A percentile compares a stretch with the other conserved stretches of the same genome.
These are phyloP conservation scores for Lachnellula occidentalis DNA, from an alignment of 2,329 filamentous ascomycete species.

Conservation along the genomic window DNA sequence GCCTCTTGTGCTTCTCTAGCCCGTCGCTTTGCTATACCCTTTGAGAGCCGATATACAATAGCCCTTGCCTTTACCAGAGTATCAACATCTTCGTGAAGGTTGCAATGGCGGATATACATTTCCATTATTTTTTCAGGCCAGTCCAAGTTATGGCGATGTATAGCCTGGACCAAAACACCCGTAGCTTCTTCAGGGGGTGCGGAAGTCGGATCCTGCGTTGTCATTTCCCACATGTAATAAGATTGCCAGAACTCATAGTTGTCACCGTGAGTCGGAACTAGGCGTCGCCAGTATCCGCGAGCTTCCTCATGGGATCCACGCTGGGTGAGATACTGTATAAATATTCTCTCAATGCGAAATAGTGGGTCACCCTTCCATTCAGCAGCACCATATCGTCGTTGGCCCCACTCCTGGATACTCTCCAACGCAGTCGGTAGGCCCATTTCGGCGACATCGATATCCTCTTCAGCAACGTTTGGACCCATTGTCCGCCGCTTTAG, in stretches of 20 bases:
- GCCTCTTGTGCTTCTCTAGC: slow-evolving; percentile 60
- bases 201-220: slow-evolving; percentile 32
- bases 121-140: slow-evolving; percentile 73
- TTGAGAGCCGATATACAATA: slow-evolving; percentile 63
- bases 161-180: slow-evolving; percentile 67
- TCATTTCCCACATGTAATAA: slow-evolving; percentile 89
- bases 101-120: slow-evolving; percentile 73
- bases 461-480: slow-evolving; percentile 69
- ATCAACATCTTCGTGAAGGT: slow-evolving; percentile 79
- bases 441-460: slow-evolving; percentile 83
- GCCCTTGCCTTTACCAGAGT: slow-evolving; percentile 70
- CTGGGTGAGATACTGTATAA: slow-evolving; percentile 86
- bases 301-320: slow-evolving; percentile 73
- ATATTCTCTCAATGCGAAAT: slow-evolving; percentile 84
- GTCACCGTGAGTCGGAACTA: slow-evolving; percentile 63
- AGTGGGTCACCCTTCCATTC: slow-evolving; percentile 81
- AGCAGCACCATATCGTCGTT: slow-evolving; percentile 63
- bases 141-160: slow-evolving; percentile 57
- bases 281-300: slow-evolving; percentile 67
- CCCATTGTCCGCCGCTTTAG: slow-evolving; percentile 80
- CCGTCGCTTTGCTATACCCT: slow-evolving; percentile 56
- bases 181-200: slow-evolving; percentile 67
- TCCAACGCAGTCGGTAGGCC: slow-evolving; percentile 82
- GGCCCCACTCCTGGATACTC: slow-evolving; percentile 72
- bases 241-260: slow-evolving; percentile 91